Conservation (phyloP, 2,329 filamentous ascomycete genomes). For the Pyrenochaeta sp. region DNA sequence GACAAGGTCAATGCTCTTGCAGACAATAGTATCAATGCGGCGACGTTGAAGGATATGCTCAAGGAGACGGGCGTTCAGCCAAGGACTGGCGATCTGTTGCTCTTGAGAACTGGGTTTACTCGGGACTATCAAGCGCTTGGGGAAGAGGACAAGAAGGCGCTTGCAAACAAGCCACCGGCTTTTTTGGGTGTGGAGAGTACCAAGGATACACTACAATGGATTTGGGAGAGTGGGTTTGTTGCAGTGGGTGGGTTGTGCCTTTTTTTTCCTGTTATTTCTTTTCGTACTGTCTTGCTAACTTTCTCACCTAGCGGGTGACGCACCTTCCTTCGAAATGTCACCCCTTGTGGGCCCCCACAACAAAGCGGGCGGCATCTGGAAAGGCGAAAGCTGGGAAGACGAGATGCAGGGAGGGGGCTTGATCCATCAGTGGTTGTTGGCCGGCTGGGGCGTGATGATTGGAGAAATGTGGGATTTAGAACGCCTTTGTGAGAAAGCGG, state of each 20-base stretch:
- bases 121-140: constrained; percentile 47
- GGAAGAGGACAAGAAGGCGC: constrained; percentile 30
- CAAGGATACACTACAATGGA: constrained; percentile 51
- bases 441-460: constrained; percentile 49
- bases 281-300: background rate
- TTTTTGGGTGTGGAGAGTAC: constrained; percentile 54
- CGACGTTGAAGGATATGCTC: constrained; percentile 42
- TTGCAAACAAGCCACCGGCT: constrained; percentile 38
- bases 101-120: constrained; percentile 45
- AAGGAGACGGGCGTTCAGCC: constrained; percentile 47
- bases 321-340: constrained; percentile 55
- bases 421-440: constrained; percentile 45
- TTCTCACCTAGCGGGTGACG: constrained; percentile 43
- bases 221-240: constrained; percentile 58
- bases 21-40: constrained; percentile 30
- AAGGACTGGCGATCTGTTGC: constrained; percentile 39
- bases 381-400: constrained; percentile 43
- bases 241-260: constrained; percentile 42
- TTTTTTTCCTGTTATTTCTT: background rate
- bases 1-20: constrained; percentile 30
- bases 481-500: constrained; percentile 61
- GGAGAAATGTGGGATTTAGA: constrained; percentile 59
- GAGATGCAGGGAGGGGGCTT: constrained; percentile 48
- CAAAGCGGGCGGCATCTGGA: constrained; percentile 43
- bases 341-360: constrained; percentile 49